These are phyloP conservation scores for Elongisporangium anandrum DNA, from an alignment of 352 stramenopile species.

Conservation along the genomic window DNA sequence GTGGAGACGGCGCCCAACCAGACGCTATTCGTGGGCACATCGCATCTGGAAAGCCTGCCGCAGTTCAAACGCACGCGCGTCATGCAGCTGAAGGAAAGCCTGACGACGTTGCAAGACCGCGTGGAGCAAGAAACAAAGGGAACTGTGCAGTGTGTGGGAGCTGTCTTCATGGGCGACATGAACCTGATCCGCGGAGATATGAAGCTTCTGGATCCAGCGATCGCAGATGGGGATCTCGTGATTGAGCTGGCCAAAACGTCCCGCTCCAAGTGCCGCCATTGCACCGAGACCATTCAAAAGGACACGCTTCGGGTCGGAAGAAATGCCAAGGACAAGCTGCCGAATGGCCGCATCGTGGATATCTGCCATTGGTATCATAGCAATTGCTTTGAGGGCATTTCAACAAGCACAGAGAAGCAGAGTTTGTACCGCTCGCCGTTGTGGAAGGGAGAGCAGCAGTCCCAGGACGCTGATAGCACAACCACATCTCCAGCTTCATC, in stretches of 20 bases:
- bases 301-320: constrained; percentile 46
- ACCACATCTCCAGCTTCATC: background rate
- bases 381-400: constrained; percentile 35
- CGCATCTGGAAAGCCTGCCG: constrained; percentile 70
- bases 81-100: constrained; percentile 49
- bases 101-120: constrained; percentile 37
- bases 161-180: constrained; percentile 74
- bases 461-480: constrained; percentile 1
- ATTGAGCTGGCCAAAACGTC: constrained; percentile 47
- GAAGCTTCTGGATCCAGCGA: constrained; percentile 42
- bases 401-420: constrained; percentile 36
- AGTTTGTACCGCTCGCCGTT: constrained; percentile 1
- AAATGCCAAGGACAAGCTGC: constrained; percentile 36
- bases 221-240: constrained; percentile 31
- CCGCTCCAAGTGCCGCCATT: constrained; percentile 54
- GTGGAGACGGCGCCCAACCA: constrained; percentile 40
- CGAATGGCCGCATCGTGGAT: constrained; percentile 34
- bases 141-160: constrained; percentile 30
- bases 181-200: constrained; percentile 63
- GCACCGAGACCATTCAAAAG: constrained; percentile 40
- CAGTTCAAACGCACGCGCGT: constrained; percentile 42
- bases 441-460: constrained; percentile 16
- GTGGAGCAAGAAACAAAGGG: constrained; percentile 20
- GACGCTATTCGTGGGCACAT: constrained; percentile 56
- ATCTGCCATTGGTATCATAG: constrained; percentile 62